Evolutionary conservation across 805 yeast species (phyloP), one percentile per base, ranked within the genome.

Genomic region (Candida silvatica): DNA sequence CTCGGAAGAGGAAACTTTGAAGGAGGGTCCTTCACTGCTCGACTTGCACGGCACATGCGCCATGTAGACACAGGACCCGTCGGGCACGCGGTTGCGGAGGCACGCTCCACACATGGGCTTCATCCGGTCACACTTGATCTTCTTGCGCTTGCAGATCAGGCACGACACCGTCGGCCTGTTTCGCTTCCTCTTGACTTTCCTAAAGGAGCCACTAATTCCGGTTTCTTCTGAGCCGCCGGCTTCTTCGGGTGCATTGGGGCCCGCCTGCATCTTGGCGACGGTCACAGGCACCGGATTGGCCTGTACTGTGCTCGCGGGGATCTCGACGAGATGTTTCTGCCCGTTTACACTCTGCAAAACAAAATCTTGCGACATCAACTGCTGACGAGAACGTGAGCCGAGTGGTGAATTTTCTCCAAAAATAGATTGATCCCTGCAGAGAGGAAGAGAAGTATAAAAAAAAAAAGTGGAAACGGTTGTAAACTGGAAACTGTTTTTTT

Each of bases 141-240:
- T 71, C 36, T 73, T 52, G 45, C 65, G 58, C 38, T 73, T 60
- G 46, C 77, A 71, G 29, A 62, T 43, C 34, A 49, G 31, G 41
- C 60, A 55, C 4, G 59, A 54, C 1, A 69, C 54, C 4, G 74
- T 69, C 4, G 64, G 65, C 45, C 75, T 59, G 47, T 69, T 69
- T 43, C 76, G 56, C 41, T 58, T 64, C 38, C 64, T 49, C 35
- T 43, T 33, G 25, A 27, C 29, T n/a, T n/a, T n/a, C n/a, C n/a
- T n/a, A n/a, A n/a, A n/a, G n/a, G n/a, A n/a, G n/a, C n/a, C n/a
- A n/a, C n/a, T n/a, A n/a, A n/a, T n/a, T n/a, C n/a, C n/a, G n/a
- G n/a, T n/a, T n/a, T n/a, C n/a, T n/a, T n/a, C n/a, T n/a, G n/a
- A n/a, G n/a, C n/a, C n/a, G n/a, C n/a, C n/a, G n/a, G n/a, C n/a